These are phyloP conservation scores for Chlamydomonas incerta DNA, from an alignment of 139 green algal genomes.

Conservation along the genomic window DNA sequence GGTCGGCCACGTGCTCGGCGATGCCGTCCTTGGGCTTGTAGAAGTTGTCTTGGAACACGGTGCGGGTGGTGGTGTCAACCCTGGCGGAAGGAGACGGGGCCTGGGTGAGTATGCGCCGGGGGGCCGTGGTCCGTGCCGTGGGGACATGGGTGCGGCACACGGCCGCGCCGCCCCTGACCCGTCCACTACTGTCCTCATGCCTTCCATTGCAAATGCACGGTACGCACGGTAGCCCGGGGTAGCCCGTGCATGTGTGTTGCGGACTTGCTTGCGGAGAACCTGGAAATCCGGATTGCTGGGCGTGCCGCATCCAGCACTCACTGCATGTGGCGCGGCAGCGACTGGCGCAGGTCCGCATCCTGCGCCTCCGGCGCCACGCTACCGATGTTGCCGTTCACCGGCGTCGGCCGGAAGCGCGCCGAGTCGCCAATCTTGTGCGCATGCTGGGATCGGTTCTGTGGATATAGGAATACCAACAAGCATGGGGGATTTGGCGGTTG, in stretches of 20 bases:
- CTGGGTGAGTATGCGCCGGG: too few species aligned
- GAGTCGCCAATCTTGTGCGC: background rate
- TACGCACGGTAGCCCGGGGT: too few species aligned
- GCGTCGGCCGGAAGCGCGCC: background rate
- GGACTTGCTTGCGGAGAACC: too few species aligned
- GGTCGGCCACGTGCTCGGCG: background rate
- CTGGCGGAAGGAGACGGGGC: background rate
- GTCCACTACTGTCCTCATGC: too few species aligned
- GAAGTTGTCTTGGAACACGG: constrained; percentile 18
- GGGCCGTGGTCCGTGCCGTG: too few species aligned
- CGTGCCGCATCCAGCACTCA: background rate
- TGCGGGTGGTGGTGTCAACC: constrained; percentile 24
- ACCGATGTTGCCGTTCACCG: constrained; percentile 33
- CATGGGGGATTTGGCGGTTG: background rate
- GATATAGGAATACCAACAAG: too few species aligned
- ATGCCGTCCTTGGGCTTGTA: constrained; percentile 10
- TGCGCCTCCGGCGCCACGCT: background rate
- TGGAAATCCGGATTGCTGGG: too few species aligned
- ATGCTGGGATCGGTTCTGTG: constrained; percentile 25
- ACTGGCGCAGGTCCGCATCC: background rate
- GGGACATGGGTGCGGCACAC: too few species aligned
- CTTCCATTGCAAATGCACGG: too few species aligned
- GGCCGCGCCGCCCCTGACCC: too few species aligned
- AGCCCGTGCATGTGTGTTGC: too few species aligned
- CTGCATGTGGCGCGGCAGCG: constrained; percentile 6